Evolutionary conservation across 148 eudicot species (phyloP), one percentile per base, ranked within the genome.

Genomic region (Diospyros lotus): DNA sequence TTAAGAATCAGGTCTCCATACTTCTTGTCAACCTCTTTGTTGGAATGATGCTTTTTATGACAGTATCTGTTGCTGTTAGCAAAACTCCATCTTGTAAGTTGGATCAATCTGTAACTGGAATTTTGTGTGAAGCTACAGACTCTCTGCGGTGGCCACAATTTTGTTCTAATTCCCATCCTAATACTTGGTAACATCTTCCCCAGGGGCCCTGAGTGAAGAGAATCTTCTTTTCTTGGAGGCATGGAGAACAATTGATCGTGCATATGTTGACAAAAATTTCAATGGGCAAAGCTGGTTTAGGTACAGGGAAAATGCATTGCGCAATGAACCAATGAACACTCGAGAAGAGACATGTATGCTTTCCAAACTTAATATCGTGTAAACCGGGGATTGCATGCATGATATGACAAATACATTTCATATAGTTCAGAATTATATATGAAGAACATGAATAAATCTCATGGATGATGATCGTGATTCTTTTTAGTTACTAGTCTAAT

Each of bases 241-340:
- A 2, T 95, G 99, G 99, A 93, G 97, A 82, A 91, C 91, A 13
- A 78, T 95, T 76, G 99, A 95, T 72, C 92, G 97, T 65, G 99
- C 97, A 6, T 95, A 92, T 84, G 87, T 92, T 64, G 99, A 95
- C 88, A 95, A 95, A 84, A 85, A 77, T 54, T 95, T 95, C 82
- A 95, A 95, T 81, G 99, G 99, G 60, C 97, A 95, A 83, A 95
- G 97, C 81, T 95, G 99, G 99, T 92, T 95, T 76, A 95, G 94
- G 78, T 95, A 92, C 84, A 88, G 99, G 83, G 99, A 92, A 82
- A 87, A 88, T 76, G 97, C 97, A 53, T 81, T 95, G 65, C 96
- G 93, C 66, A 86, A 64, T 81, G 97, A 90, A 75, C 99, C 99
- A 39, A 95, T 92, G 99, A 92, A 83, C 82, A 88, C 82, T 12